Evolutionary conservation across 78 protist species (phyloP).

Genomic region (Dictyostelium discoideum): dicty_2.7 NC_007089.4:5115501-5116000

Average conservation of each 20-base stretch:
- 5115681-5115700: neutral
- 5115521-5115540: slow-evolving; percentile 57
- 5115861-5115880: too few relatives aligned
- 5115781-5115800: neutral
- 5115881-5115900: too few relatives aligned
- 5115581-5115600: neutral
- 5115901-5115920: too few relatives aligned
- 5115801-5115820: neutral
- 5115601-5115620: neutral
- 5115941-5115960: too few relatives aligned
- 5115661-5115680: too few relatives aligned
- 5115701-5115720: neutral
- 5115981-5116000: too few relatives aligned
- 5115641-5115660: neutral
- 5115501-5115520: slow-evolving; percentile 68
- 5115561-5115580: neutral
- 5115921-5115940: too few relatives aligned
- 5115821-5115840: neutral
- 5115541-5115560: neutral
- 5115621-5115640: neutral
- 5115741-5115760: neutral
- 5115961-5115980: too few relatives aligned
- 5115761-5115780: neutral
- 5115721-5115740: neutral
- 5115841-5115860: neutral